Conservation (phyloP, 2,329 filamentous ascomycete species). For the Hymenoscyphus repandus region DNA sequence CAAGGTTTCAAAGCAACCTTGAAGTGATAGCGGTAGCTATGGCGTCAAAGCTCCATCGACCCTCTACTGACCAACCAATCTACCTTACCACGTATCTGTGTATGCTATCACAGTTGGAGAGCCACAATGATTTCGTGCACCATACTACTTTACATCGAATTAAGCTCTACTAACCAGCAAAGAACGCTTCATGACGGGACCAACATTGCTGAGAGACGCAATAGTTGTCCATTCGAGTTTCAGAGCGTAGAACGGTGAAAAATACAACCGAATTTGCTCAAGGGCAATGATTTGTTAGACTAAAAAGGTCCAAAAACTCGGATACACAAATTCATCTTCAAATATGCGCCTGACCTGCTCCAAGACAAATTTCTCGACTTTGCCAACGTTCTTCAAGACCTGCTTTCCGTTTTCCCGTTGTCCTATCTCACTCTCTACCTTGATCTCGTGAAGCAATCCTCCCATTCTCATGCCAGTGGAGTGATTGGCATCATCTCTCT, state of each 20-base stretch:
- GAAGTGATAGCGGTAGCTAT: slow-evolving; percentile 16
- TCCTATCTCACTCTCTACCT: slow-evolving; percentile 96
- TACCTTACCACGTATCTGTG: background rate
- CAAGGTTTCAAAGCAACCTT: slow-evolving; percentile 71
- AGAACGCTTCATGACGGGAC: too few relatives aligned
- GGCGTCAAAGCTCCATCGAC: background rate
- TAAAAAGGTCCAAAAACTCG: slow-evolving; percentile 96
- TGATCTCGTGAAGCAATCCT: slow-evolving; percentile 83
- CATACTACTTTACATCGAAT: too few relatives aligned
- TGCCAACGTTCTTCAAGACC: slow-evolving; percentile 95
- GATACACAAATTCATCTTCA: slow-evolving; percentile 97
- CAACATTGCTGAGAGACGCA: too few relatives aligned
- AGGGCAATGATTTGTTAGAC: slow-evolving; percentile 39
- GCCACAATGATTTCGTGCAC: too few relatives aligned
- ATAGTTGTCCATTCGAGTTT: background rate
- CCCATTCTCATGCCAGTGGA: slow-evolving; percentile 47
- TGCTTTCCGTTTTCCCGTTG: slow-evolving; percentile 87
- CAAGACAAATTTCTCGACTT: slow-evolving; percentile 95
- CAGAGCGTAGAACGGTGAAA: background rate
- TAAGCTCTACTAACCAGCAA: too few relatives aligned
- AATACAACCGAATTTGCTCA: background rate
- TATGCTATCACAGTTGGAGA: background rate
- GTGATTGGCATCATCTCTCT: slow-evolving; percentile 23
- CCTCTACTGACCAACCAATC: background rate
- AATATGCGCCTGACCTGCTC: slow-evolving; percentile 97